Base-by-base conservation (phyloP, 768 basidiomycete genomes). In the Mycena galericulata region DNA sequence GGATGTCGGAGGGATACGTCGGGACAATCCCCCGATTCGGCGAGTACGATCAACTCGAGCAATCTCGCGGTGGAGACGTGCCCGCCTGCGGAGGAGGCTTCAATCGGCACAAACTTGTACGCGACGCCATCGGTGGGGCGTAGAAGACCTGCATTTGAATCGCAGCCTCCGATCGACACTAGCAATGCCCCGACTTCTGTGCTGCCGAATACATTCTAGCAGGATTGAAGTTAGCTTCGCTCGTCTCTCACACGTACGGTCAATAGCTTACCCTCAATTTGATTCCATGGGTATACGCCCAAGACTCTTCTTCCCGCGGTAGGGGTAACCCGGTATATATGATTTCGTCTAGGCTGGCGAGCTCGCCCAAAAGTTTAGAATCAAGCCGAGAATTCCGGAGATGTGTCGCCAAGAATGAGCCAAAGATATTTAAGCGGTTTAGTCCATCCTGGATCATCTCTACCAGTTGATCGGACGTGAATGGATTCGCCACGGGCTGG, bases 121-220 rank as follows among this genome's bases (percentile, higher is more conserved):
- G 85, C 84, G 24, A 89, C 88, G 47, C 88, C 87, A 26, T 88
- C 85, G n/a, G 93, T 76, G 14, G 88, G 82, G 29, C 82, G 83
- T 46, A 94, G 85, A 63, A 88, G 80, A 41, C 82, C 82, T 62
- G 84, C 85, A 65, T 87, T 82, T 53, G 79, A 81, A 41, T 86
- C 88, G 59, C 81, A 79, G 36, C 85, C 87, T 47, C 89, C 89
- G 47, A 82, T 73, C 15, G 91, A 90, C 29, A 89, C 76, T 59
- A 95, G 80, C 84, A 91, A 91, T 1, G 87, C 90, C 45, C 92
- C 92, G 67, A 91, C 87, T 82, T 95, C 93, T 2, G 93, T 95
- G 77, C 88, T 92, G 20, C 93, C 93, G 75, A 94, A 94, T 20
- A 92, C 82, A 76, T 93, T 94, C 89, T 92, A 74, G 36, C 34